Base-by-base conservation (phyloP, 768 basidiomycete species). In the Porpolomopsis calyptriformis region DNA sequence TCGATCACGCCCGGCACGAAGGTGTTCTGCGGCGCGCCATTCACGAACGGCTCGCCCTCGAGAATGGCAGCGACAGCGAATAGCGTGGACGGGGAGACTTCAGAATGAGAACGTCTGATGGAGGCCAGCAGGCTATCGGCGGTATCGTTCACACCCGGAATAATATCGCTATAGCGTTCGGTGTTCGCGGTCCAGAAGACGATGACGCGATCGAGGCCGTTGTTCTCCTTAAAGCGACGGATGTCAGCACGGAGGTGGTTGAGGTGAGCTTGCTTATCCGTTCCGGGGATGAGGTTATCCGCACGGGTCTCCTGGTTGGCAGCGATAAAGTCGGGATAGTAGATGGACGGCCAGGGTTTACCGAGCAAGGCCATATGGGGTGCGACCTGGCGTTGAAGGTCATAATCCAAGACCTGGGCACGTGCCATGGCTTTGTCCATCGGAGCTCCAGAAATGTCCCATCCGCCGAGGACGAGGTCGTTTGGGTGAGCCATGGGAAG, bases 121-220 rank as follows among this genome's bases (percentile, higher is more conserved):
- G 92, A 71, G 31, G 70, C 67, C 54, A 99, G 79, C 43, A 99
- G 64, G 60, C 84, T 85, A 55, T 85, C 85, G 2, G 90, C 84
- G 11, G 91, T 93, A 61, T 99, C 93, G 64, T 98, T 98, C 48
- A 97, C 78, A 35, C 94, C 96, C 10, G 85, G 74, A 62, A 97
- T 82, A 64, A 99, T 81, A 52, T 91, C 90, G 55, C 85, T 82
- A 77, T 92, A 99, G 48, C 94, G 85, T 72, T 98, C 96, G 14
- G 94, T 99, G 70, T 99, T 97, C 55, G 89, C 92, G 12, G 94
- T 98, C 94, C 94, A 98, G 73, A 98, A 93, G 51, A 98, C 84
- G 56, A 99, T 66, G 50, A 89, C 78, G 48, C 85, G 85, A 63
- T 93, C 93, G 39, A 98, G 79, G 16, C 66, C 71, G 60, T 98